Conservation (phyloP, 257 asterid species). For the Ophiorrhiza pumila region DNA sequence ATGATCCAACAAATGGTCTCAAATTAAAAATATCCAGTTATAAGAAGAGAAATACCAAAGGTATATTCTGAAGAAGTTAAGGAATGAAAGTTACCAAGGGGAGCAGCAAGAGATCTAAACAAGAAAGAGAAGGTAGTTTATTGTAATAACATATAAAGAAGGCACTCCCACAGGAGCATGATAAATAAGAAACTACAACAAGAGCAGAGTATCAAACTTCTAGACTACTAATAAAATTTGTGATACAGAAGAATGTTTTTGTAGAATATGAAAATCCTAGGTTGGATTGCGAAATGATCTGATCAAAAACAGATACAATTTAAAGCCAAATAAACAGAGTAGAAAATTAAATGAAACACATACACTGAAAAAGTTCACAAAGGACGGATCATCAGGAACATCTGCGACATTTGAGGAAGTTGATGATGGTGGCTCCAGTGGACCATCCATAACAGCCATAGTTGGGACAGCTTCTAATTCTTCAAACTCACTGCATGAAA, state of each 20-base stretch:
- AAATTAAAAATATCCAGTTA: background rate
- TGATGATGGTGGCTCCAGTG: conserved; percentile 71
- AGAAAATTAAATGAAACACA: conserved; percentile 17
- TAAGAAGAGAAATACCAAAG: background rate
- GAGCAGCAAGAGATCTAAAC: background rate
- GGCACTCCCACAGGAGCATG: background rate
- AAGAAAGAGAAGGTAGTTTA: background rate
- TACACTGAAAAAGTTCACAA: conserved; percentile 88
- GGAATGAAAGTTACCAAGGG: background rate
- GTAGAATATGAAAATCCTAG: background rate
- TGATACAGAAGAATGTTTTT: background rate
- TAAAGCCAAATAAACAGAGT: background rate
- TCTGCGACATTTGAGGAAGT: conserved; percentile 45
- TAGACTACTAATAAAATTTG: background rate
- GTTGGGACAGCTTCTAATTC: conserved; percentile 95
- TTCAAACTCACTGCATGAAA: conserved; percentile 67
- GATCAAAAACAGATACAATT: background rate
- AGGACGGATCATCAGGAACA: conserved; percentile 71
- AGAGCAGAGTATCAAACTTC: background rate
- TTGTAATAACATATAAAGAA: background rate
- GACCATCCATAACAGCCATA: conserved; percentile 81
- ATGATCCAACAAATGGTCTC: background rate
- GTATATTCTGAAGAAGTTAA: background rate
- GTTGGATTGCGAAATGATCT: background rate
- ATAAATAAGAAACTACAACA: background rate